Percentiles rank a stretch among this genome's conserved stretches.
These are phyloP conservation scores for Simplicillium aogashimaense DNA, from an alignment of 2,329 filamentous ascomycete genomes.

Conservation along the genomic window DNA sequence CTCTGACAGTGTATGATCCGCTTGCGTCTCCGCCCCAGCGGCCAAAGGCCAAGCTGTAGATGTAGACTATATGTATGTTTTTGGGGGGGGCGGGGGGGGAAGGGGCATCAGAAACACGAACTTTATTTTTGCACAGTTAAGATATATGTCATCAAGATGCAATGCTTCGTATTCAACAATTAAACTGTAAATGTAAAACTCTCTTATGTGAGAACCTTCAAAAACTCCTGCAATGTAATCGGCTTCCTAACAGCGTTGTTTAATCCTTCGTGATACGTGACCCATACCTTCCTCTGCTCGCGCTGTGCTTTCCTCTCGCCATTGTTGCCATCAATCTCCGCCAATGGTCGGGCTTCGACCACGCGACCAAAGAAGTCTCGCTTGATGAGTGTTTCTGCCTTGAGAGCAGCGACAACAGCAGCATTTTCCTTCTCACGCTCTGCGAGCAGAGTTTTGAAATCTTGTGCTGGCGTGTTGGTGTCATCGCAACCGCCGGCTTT, in stretches of 20 bases:
- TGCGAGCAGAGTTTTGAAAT: conserved; percentile 26
- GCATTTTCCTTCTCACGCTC: conserved; percentile 21
- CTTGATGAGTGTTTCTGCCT: conserved; percentile 39
- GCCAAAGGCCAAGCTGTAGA: conserved; percentile 40
- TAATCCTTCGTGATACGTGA: conserved; percentile 81
- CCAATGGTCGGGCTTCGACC: conserved; percentile 34
- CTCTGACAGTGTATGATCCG: conserved; percentile 41
- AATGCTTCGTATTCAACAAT: background rate
- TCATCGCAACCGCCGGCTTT: conserved; percentile 32
- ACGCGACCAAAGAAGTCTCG: conserved; percentile 80
- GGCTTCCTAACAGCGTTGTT: conserved; percentile 90
- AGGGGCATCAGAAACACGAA: too few relatives aligned
- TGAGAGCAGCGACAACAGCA: conserved; percentile 7
- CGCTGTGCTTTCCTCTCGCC: conserved; percentile 22
- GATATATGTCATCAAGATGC: background rate
- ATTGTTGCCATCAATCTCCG: conserved; percentile 29
- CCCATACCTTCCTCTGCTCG: conserved; percentile 61
- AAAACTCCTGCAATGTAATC: conserved; percentile 68
- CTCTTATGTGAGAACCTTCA: conserved; percentile 43
- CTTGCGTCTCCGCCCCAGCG: conserved; percentile 41
- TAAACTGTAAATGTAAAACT: background rate
- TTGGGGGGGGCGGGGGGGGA: background rate
- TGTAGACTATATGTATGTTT: background rate
- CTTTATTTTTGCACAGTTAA: background rate
- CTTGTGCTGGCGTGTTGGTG: conserved; percentile 11